phyloP scores from a whole-genome alignment of 768 basidiomycete species.

The Psilocybe azurescens region DNA sequence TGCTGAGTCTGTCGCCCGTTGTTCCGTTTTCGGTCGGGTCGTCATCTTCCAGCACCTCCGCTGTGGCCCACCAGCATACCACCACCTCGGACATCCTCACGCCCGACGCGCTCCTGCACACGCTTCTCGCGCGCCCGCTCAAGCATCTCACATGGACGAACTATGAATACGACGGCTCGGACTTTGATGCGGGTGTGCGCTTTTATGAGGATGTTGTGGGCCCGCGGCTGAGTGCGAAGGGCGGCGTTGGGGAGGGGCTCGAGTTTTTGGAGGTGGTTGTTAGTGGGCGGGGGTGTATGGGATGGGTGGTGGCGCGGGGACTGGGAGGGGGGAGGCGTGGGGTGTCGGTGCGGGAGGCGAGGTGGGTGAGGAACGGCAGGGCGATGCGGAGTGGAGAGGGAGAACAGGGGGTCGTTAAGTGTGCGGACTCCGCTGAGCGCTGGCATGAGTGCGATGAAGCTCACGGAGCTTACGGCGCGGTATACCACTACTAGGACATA shows the following conservation, averaged over 20 bases:
- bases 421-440: not conserved
- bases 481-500: constrained; percentile 14
- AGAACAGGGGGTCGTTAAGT: not conserved
- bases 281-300: constrained; percentile 16
- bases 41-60: not conserved
- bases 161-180: constrained; percentile 50
- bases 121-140: constrained; percentile 55
- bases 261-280: constrained; percentile 70
- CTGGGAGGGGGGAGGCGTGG: not conserved
- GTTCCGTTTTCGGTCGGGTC: constrained; percentile 23
- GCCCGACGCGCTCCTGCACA: constrained; percentile 57
- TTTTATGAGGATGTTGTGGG: constrained; percentile 61
- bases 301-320: constrained; percentile 8
- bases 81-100: constrained; percentile 14
- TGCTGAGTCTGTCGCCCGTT: constrained; percentile 19
- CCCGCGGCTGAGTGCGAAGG: constrained; percentile 48
- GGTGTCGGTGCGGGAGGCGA: not conserved
- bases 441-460: constrained; percentile 8
- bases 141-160: constrained; percentile 73
- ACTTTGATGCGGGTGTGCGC: constrained; percentile 46
- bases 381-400: not conserved
- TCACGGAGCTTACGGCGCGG: constrained; percentile 17
- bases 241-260: constrained; percentile 55
- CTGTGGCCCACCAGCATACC: not conserved
- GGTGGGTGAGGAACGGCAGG: not conserved